A percentile compares a stretch with the other conserved stretches of the same genome.
phyloP scores from a whole-genome alignment of 257 asterid genomes.

The Solanum paucissectum region DNA sequence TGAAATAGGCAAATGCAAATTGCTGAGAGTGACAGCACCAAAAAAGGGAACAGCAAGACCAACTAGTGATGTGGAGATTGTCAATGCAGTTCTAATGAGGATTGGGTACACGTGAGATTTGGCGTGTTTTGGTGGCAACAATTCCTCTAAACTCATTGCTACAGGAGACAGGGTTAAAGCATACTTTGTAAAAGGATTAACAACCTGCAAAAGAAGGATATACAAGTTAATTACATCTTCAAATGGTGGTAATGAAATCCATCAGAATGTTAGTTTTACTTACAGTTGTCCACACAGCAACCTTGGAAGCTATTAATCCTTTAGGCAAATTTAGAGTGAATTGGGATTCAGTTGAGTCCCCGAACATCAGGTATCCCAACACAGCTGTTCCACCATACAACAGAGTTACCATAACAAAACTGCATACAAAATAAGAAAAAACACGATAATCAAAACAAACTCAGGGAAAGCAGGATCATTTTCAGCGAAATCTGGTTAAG shows the following conservation, averaged over 20 bases:
- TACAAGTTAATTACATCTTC: slow-evolving; percentile 5
- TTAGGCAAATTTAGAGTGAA: slow-evolving; percentile 92
- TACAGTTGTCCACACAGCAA: slow-evolving; percentile 97
- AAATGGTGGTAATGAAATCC: background rate
- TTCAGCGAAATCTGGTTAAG: background rate
- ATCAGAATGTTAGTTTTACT: slow-evolving; percentile 3
- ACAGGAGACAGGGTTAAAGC: slow-evolving; percentile 68
- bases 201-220: slow-evolving; percentile 51
- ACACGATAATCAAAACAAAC: background rate
- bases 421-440: slow-evolving; percentile 12
- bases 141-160: slow-evolving; percentile 70
- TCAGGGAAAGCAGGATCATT: background rate
- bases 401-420: slow-evolving; percentile 72
- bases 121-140: slow-evolving; percentile 38
- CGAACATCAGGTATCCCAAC: slow-evolving; percentile 77
- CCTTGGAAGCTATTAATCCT: slow-evolving; percentile 56
- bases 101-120: slow-evolving; percentile 39
- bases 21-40: slow-evolving; percentile 17
- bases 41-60: slow-evolving; percentile 63
- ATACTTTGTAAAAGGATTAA: slow-evolving; percentile 92
- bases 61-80: slow-evolving; percentile 45
- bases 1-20: background rate
- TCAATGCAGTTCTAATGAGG: slow-evolving; percentile 53
- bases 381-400: slow-evolving; percentile 75
- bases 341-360: slow-evolving; percentile 69